Evolutionary conservation across 2,329 filamentous ascomycete genomes (phyloP).

Genomic region (Pseudogymnoascus destructans): DNA sequence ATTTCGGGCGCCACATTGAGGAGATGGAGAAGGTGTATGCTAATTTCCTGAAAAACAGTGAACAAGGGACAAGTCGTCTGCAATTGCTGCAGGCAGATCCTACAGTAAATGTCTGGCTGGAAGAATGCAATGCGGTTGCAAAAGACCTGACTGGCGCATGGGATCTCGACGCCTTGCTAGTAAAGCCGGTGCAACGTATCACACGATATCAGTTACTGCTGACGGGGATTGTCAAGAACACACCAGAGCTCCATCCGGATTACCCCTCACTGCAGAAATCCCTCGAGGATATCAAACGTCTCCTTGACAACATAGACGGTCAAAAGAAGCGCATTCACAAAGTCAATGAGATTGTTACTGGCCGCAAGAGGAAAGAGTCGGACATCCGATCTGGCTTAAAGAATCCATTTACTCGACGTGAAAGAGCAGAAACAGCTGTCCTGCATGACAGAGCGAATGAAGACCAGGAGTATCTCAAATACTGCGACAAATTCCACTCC

Average conservation of each 20-base stretch:
- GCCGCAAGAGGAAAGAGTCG: slow-evolving; percentile 75
- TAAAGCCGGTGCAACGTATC: slow-evolving; percentile 91
- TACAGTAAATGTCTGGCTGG: slow-evolving; percentile 69
- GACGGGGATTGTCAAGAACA: slow-evolving; percentile 64
- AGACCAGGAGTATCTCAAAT: slow-evolving; percentile 66
- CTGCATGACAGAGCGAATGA: slow-evolving; percentile 42
- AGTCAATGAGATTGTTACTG: slow-evolving; percentile 71
- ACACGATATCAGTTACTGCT: slow-evolving; percentile 88
- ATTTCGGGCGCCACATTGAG: slow-evolving; percentile 36
- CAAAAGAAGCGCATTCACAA: slow-evolving; percentile 90
- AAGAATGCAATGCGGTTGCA: slow-evolving; percentile 83
- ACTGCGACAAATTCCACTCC: slow-evolving; percentile 78
- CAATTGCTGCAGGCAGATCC: slow-evolving; percentile 50
- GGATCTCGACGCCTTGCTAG: slow-evolving; percentile 89
- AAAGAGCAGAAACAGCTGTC: slow-evolving; percentile 22
- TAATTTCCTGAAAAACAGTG: slow-evolving; percentile 49
- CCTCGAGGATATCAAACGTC: slow-evolving; percentile 37
- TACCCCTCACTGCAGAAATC: slow-evolving; percentile 46
- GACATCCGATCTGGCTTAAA: slow-evolving; percentile 75
- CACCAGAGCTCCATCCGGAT: slow-evolving; percentile 74
- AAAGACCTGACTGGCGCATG: slow-evolving; percentile 87
- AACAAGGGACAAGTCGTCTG: slow-evolving; percentile 46
- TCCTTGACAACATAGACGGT: slow-evolving; percentile 81
- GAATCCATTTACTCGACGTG: slow-evolving; percentile 67
- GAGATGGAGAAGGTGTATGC: slow-evolving; percentile 49